A percentile compares a stretch with the other conserved stretches of the same genome.
Conservation (phyloP, 2,329 filamentous ascomycete genomes). For the Aspergillus transmontanensis region DNA sequence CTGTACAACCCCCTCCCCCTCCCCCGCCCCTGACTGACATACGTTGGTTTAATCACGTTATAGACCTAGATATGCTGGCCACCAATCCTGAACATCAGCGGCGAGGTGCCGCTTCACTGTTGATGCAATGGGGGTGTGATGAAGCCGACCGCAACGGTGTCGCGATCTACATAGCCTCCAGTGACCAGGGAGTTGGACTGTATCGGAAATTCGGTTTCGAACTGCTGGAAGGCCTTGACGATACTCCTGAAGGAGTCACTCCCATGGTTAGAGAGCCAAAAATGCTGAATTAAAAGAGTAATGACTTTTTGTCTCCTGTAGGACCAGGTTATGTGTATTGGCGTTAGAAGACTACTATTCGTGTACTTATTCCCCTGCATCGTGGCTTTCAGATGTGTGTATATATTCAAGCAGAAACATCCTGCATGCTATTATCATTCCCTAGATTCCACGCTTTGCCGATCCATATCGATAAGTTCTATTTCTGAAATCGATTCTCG, state of each 20-base stretch:
- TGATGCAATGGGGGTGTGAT: conserved; percentile 24
- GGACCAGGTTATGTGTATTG: background rate
- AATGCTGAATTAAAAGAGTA: background rate
- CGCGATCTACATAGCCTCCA: conserved; percentile 18
- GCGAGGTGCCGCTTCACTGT: conserved; percentile 20
- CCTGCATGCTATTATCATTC: background rate
- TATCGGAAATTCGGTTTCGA: conserved; percentile 18
- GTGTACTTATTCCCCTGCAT: background rate
- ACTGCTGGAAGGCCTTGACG: background rate
- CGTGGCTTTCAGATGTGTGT: too few relatives aligned
- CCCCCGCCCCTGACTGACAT: background rate
- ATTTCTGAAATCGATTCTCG: too few relatives aligned
- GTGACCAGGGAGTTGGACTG: conserved; percentile 9
- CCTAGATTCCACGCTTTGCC: background rate
- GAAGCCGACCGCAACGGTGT: conserved; percentile 13
- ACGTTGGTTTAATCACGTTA: background rate
- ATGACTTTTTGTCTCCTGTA: background rate
- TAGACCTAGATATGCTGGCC: conserved; percentile 10
- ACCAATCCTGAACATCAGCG: conserved; percentile 25
- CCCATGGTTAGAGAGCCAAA: background rate
- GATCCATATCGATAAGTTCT: too few relatives aligned
- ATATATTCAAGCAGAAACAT: background rate
- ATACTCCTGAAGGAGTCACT: background rate
- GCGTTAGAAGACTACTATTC: background rate
- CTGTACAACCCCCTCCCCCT: background rate